phyloP scores from a whole-genome alignment of 495 filamentous ascomycete species.

The Aspergillus funiculosus region DNA sequence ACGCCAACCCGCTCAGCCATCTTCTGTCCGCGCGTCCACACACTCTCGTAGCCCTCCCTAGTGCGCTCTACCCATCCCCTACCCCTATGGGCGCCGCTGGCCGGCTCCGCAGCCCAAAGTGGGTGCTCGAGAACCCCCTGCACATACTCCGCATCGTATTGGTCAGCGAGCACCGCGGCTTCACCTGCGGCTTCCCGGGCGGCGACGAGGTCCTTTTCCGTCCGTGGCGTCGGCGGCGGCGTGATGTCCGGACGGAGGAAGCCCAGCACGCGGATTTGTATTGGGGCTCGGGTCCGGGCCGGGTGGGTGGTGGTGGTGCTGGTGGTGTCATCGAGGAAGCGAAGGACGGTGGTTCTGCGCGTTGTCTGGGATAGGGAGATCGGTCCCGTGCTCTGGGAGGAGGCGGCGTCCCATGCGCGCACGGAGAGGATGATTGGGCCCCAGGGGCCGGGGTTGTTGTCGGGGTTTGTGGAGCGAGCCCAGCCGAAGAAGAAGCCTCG shows the following conservation, averaged over 20 bases:
- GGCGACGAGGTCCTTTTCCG: slow-evolving; percentile 24
- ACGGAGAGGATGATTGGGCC: slow-evolving; percentile 49
- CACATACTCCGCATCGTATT: slow-evolving; percentile 45
- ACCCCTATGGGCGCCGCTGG: slow-evolving; percentile 25
- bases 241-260: slow-evolving; percentile 33
- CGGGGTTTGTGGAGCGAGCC: slow-evolving; percentile 38
- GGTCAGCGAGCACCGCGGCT: slow-evolving; percentile 36
- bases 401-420: slow-evolving; percentile 32
- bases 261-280: slow-evolving; percentile 55
- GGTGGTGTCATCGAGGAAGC: slow-evolving; percentile 37
- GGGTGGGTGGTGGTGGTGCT: slow-evolving; percentile 25
- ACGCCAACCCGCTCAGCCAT: slow-evolving; percentile 51
- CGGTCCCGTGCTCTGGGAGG: slow-evolving; percentile 23
- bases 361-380: slow-evolving; percentile 37
- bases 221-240: slow-evolving; percentile 22
- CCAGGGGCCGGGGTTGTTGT: slow-evolving; percentile 45
- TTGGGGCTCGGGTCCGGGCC: no score
- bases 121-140: slow-evolving; percentile 48
- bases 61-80: slow-evolving; percentile 28
- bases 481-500: slow-evolving; percentile 61
- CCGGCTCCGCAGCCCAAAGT: slow-evolving; percentile 45
- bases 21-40: slow-evolving; percentile 40
- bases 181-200: slow-evolving; percentile 32
- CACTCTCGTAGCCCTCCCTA: slow-evolving; percentile 33
- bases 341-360: slow-evolving; percentile 40